Base-by-base conservation (phyloP, 352 stramenopile genomes). In the Blastocystis sp. region DNA sequence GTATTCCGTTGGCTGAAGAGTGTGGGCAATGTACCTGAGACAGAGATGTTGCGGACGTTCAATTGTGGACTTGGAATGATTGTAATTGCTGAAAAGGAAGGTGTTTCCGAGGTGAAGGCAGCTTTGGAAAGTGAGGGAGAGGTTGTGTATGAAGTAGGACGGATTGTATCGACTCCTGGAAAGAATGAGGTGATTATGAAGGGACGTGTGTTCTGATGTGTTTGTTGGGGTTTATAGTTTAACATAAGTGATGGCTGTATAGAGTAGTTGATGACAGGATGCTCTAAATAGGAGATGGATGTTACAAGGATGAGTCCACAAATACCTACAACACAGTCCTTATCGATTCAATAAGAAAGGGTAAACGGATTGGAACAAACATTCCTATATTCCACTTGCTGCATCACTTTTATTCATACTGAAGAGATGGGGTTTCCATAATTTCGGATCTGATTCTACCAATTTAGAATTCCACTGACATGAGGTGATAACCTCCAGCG, bases 31-130 rank as follows among this genome's bases (percentile, higher is more conserved):
- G 71, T 46, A 16, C 56, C 65, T 14, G 77, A 87, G 59, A 90
- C 91, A 32, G 96, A 98, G 91, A 93, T 99, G 88, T 91, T 97
- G 19, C 92, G 95, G 63, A 98, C 96, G 67, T 98, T 99, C 91
- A 99, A 99, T 90, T 98, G 94, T 90, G 96, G 96, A 81, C 95
- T 99, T 89, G 96, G 96, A 83, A 98, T 99, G 95, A 94, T 98
- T 46, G 89, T 98, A 32, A 94, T 99, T 73, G 90, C 98, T 35
- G 91, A 94, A 21, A 89, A 92, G 52, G 92, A 93, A n/a, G 77
- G 37, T 37, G 77, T 29, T 16, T 51, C 32, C 16, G 77, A 87
- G 52, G 77, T 87, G 39, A 78, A 57, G 27, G 65, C 59, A 4
- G 77, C 61, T 32, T 67, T 87, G 43, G 77, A 87, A 54, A 57